A percentile compares a stretch with the other conserved stretches of the same genome.
These are phyloP conservation scores for Ogataea zsoltii DNA, from an alignment of 805 yeast genomes.

Conservation along the genomic window DNA sequence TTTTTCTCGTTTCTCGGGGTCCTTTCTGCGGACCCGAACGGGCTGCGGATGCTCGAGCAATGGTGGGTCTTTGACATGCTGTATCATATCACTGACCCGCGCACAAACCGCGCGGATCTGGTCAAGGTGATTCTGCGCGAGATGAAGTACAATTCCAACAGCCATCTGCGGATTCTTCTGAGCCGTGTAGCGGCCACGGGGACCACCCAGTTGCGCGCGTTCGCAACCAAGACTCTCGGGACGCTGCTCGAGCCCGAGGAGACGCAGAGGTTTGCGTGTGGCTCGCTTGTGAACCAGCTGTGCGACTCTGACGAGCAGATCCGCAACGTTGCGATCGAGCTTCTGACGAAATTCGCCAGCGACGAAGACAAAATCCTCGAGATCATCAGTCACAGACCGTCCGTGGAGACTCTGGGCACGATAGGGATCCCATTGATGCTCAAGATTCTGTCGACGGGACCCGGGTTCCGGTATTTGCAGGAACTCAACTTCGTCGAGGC, in stretches of 20 bases:
- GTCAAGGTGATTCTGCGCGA: conserved; percentile 58
- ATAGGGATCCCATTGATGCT: conserved; percentile 51
- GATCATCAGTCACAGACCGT: conserved; percentile 57
- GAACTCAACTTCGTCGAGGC: conserved; percentile 58
- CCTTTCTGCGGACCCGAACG: conserved; percentile 58
- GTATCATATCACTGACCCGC: conserved; percentile 63
- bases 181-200: conserved; percentile 63
- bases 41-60: conserved; percentile 67
- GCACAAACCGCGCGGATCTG: conserved; percentile 55
- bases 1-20: conserved; percentile 80
- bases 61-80: conserved; percentile 86
- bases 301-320: conserved; percentile 65
- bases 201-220: conserved; percentile 49
- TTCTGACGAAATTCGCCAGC: conserved; percentile 53
- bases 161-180: conserved; percentile 66
- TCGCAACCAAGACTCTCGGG: conserved; percentile 57
- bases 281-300: conserved; percentile 61
- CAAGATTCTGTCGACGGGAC: conserved; percentile 61
- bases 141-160: conserved; percentile 55
- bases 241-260: conserved; percentile 36
- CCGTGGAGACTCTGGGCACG: conserved; percentile 39
- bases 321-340: conserved; percentile 54
- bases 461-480: conserved; percentile 68
- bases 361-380: conserved; percentile 46
- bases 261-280: conserved; percentile 49